Evolutionary conservation across 305 asterid species (phyloP), one percentile per base, ranked within the genome.

Genomic region (Solanum chacoense): DNA sequence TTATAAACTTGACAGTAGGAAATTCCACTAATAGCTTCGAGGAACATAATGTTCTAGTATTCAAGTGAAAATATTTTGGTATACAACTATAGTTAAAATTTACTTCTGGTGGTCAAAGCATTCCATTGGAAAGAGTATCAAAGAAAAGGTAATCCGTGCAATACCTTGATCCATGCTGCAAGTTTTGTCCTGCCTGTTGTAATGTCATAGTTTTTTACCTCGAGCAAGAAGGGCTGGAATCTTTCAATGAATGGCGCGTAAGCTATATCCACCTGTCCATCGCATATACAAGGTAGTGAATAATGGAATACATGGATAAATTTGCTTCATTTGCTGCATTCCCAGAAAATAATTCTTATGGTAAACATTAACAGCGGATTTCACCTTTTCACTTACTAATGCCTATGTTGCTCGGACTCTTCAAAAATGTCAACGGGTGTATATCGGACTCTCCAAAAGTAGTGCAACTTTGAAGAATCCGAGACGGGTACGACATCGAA

Each of bases 211-310:
- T 92, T 94, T 92, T 91, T 94, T 86, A 94, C 95, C 83, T 95
- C 93, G 3, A 88, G 84, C 75, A 93, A 89, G 90, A 94, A 94
- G 55, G 95, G 94, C 72, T 92, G 94, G 80, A 89, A 92, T 87
- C 99, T 94, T 92, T 95, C 98, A 14, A 94, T 55, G 84, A 95
- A 95, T 81, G 99, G 99, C 55, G 84, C 93, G 34, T 94, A 96
- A 83, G 98, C 99, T 74, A 95, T 94, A 86, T 95, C 99, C 88
- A 95, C 99, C 99, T 96, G 92, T 32, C 55, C 79, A 9, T 24
- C 78, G 38, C 38, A 86, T 12, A 84, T 55, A 16, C 11, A 42
- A 80, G 38, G 86, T n/a, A 28, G 72, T 72, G 74, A 81, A 89
- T 79, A 85, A 69, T 75, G 85, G 40, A 29, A 24, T 55, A 45